phyloP scores from a whole-genome alignment of 2,329 filamentous ascomycete genomes.

The Cylindrodendrum hubeiense region DNA sequence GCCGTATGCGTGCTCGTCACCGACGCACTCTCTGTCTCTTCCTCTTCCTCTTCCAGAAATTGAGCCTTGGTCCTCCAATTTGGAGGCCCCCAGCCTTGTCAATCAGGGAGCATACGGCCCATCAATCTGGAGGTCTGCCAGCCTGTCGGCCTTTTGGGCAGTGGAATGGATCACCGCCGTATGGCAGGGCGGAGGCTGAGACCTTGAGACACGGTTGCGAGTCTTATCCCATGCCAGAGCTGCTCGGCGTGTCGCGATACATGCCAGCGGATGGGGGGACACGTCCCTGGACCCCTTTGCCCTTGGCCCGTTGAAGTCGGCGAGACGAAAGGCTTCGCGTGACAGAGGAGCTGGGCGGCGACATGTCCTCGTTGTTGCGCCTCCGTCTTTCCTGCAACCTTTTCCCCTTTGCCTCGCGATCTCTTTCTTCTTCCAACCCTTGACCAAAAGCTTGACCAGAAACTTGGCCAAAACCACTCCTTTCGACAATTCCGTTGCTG shows the following conservation, averaged over 20 bases:
- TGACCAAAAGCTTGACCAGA: no score
- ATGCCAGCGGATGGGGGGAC: constrained; percentile 18
- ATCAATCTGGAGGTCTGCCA: not conserved
- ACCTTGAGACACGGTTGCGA: constrained; percentile 13
- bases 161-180: constrained; percentile 18
- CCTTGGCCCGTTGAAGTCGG: not conserved
- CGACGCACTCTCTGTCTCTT: not conserved
- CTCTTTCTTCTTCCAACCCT: not conserved
- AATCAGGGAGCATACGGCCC: not conserved
- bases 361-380: constrained; percentile 1
- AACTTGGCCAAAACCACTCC: no score
- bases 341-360: not conserved
- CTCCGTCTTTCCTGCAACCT: not conserved
- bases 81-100: not conserved
- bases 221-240: constrained; percentile 25
- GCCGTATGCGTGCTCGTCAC: not conserved
- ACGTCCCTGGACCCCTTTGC: not conserved
- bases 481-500: not conserved
- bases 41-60: not conserved
- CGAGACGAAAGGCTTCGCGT: not conserved
- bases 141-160: not conserved
- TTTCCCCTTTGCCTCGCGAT: not conserved
- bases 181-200: constrained; percentile 18
- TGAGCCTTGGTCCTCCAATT: not conserved
- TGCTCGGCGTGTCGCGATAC: constrained; percentile 18